Evolutionary conservation across 2,329 filamentous ascomycete genomes (phyloP).

Genomic region (Truncatella angustata): DNA sequence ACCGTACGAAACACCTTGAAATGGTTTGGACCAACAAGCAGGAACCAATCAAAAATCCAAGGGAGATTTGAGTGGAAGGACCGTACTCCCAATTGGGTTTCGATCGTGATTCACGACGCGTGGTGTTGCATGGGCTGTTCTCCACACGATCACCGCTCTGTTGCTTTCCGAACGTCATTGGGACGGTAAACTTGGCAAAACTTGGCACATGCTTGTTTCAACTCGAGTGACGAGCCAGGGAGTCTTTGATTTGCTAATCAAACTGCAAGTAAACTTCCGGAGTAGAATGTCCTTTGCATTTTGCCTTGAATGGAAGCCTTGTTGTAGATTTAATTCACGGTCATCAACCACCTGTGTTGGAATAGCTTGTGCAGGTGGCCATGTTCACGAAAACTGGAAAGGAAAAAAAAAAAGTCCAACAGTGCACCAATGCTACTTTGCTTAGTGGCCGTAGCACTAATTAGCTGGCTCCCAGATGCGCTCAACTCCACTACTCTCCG

Average conservation of each 20-base stretch:
- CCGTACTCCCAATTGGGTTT: not conserved
- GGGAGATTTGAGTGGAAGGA: not conserved
- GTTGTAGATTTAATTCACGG: no score
- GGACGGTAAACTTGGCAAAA: conserved; percentile 8
- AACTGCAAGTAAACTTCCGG: not conserved
- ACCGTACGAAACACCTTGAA: not conserved
- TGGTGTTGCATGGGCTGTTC: not conserved
- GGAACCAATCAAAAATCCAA: not conserved
- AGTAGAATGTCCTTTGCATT: not conserved
- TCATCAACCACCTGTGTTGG: no score
- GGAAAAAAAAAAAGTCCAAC: no score
- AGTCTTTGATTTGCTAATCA: not conserved
- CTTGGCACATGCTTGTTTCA: conserved; percentile 11
- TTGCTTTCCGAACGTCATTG: conserved; percentile 3
- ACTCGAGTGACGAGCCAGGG: not conserved
- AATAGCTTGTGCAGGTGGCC: no score
- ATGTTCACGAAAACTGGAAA: no score
- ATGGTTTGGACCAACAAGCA: not conserved
- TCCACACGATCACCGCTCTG: not conserved
- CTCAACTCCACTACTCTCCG: no score
- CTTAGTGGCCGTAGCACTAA: no score
- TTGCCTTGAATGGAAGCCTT: not conserved
- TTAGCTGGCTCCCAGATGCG: no score
- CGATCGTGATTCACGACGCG: conserved; percentile 5
- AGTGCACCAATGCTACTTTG: no score